These are phyloP conservation scores for Platanthera zijinensis DNA, from an alignment of 106 monocot species.

Conservation along the genomic window DNA sequence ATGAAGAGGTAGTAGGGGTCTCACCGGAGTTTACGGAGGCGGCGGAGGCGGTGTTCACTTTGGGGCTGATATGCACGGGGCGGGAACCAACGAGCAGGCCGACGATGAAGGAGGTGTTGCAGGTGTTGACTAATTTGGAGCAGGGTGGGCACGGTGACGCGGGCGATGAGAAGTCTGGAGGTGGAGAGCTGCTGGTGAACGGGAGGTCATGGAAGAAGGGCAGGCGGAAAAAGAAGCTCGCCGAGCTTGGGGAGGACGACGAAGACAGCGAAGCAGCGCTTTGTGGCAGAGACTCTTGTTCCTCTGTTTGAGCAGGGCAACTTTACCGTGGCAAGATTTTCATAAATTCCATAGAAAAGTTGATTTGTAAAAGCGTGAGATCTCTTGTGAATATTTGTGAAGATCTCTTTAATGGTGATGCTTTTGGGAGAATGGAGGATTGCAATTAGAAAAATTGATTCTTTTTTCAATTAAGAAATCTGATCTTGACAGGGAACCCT, in stretches of 20 bases:
- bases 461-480: too few relatives aligned
- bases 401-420: too few relatives aligned
- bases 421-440: too few relatives aligned
- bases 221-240: not conserved
- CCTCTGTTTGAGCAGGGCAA: not conserved
- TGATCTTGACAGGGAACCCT: too few relatives aligned
- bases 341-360: too few relatives aligned
- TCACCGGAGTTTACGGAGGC: constrained; percentile 25
- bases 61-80: constrained; percentile 68
- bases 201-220: not conserved
- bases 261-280: not conserved
- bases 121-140: constrained; percentile 15
- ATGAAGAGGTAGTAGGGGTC: constrained; percentile 9
- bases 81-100: constrained; percentile 46
- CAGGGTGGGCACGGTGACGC: not conserved
- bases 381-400: too few relatives aligned
- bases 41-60: constrained; percentile 35
- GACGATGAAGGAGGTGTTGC: constrained; percentile 69
- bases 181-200: not conserved
- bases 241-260: not conserved
- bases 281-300: not conserved
- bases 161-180: not conserved
- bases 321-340: too few relatives aligned
- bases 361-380: too few relatives aligned
- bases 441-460: too few relatives aligned